Percentiles rank a stretch among this genome's conserved stretches.
Conservation (phyloP, 768 basidiomycete species). For the Lactarius sanguifluus region DNA sequence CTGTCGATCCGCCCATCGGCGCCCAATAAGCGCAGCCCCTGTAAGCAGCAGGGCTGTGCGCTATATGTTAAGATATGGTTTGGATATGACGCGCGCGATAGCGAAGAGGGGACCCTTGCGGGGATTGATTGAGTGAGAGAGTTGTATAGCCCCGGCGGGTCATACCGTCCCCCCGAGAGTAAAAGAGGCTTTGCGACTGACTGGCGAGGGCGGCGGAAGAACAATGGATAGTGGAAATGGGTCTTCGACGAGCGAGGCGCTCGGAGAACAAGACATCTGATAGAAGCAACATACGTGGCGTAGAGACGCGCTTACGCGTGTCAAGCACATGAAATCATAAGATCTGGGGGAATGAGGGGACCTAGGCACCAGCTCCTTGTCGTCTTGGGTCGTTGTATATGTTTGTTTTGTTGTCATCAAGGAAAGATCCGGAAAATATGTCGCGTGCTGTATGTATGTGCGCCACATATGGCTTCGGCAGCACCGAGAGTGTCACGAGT, state of each 20-base stretch:
- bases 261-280: conserved; percentile 24
- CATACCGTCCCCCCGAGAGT: background rate
- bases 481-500: conserved; percentile 8
- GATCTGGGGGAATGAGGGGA: conserved; percentile 13
- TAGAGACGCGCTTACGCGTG: conserved; percentile 23
- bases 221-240: conserved; percentile 1
- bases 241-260: conserved; percentile 25
- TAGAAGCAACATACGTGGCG: conserved; percentile 27
- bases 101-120: background rate
- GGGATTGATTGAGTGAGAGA: background rate
- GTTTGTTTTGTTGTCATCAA: conserved; percentile 19
- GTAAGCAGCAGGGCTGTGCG: conserved; percentile 13
- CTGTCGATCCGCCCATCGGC: conserved; percentile 29
- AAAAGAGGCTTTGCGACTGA: background rate
- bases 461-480: conserved; percentile 18
- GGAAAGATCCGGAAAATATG: conserved; percentile 26
- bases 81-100: background rate
- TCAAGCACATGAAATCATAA: conserved; percentile 24
- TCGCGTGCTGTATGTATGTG: conserved; percentile 10
- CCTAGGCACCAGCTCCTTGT: conserved; percentile 2
- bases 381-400: conserved; percentile 3
- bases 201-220: background rate
- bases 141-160: background rate
- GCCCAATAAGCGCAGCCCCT: conserved; percentile 27
- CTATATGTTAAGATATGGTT: background rate